Base-by-base conservation (phyloP, 139 green algal species). In the Coelastrella sp. region DNA sequence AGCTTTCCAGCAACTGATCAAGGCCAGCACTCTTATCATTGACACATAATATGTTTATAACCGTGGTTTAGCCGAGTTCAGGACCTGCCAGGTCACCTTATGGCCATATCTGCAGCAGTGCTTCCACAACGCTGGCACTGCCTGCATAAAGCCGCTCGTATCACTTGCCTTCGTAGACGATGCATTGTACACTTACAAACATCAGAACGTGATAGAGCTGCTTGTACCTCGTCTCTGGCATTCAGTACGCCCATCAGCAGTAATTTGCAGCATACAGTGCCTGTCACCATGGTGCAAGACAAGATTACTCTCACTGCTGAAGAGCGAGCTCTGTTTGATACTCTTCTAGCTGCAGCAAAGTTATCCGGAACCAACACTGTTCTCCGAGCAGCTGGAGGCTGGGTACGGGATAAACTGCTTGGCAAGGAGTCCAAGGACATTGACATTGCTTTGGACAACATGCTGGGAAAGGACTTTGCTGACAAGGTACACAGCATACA, bases 331-430 rank as follows among this genome's bases (percentile, higher is more conserved):
- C 80, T 99, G 0, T 99, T 99, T 79, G 87, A 91, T 12, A 96
- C 94, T 19, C 95, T 99, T 59, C 89, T 97, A 58, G 95, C 88
- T 10, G 95, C 95, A 9, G 90, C 84, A 12, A 78, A 92, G 80
- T 91, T 96, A 35, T 93, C 94, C 58, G 88, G 93, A 24, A 84
- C 93, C 1, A 66, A 66, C 24, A 96, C 95, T 17, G 96, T 95
- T 70, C 93, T 99, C 59, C 95, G 98, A 3, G 98, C 96, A 79
- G 98, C 98, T 22, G 98, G 98, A 8, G 98, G 98, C 15, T 99
- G 98, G 98, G 98, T 99, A 75, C 91, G 98, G 0, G 98, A 99
- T 92, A 99, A 99, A 92, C 92, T 99, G 72, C 94, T 99, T 79
- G 97, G 97, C 15, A 92, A 90, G 25, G 92, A 96, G 35, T 97